Evolutionary conservation across 495 filamentous ascomycete genomes (phyloP).

Genomic region (Neurospora sp.): DNA sequence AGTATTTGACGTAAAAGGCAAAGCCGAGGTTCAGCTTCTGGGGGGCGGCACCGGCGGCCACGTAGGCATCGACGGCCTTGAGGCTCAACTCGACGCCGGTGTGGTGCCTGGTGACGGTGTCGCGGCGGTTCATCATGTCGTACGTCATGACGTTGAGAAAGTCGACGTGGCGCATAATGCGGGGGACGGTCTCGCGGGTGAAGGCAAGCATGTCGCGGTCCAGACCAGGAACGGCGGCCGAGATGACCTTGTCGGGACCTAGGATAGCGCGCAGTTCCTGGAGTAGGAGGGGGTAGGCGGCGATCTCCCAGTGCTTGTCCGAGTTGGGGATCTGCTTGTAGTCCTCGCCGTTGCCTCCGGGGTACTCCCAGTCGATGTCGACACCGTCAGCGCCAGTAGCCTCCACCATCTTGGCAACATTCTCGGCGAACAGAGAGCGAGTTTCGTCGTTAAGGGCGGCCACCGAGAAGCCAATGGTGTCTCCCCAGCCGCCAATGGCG

Average conservation of each 20-base stretch:
- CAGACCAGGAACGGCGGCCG: conserved; percentile 62
- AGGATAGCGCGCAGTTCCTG: conserved; percentile 48
- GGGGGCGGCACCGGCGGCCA: conserved; percentile 43
- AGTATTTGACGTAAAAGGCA: conserved; percentile 68
- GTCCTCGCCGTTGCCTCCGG: conserved; percentile 67
- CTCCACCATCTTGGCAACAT: conserved; percentile 53
- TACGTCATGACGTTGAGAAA: conserved; percentile 76
- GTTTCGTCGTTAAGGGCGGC: conserved; percentile 45
- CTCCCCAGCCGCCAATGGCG: conserved; percentile 68
- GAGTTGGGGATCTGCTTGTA: conserved; percentile 61
- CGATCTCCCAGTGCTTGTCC: conserved; percentile 49
- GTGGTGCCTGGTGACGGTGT: conserved; percentile 57
- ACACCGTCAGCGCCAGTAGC: conserved; percentile 52
- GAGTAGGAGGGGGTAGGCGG: conserved; percentile 54
- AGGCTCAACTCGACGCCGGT: conserved; percentile 47
- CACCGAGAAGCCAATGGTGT: conserved; percentile 49
- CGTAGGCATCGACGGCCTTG: conserved; percentile 48
- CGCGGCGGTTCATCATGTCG: conserved; percentile 68
- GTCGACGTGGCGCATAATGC: conserved; percentile 55
- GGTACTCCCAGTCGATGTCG: conserved; percentile 78
- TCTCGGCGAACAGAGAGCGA: conserved; percentile 50
- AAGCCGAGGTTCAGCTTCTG: conserved; percentile 61
- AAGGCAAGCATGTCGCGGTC: conserved; percentile 64
- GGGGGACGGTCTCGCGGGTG: conserved; percentile 49
- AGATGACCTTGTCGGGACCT: conserved; percentile 51